These are phyloP conservation scores for Phyllachora maydis DNA, from an alignment of 2,329 filamentous ascomycete species.

Conservation along the genomic window DNA sequence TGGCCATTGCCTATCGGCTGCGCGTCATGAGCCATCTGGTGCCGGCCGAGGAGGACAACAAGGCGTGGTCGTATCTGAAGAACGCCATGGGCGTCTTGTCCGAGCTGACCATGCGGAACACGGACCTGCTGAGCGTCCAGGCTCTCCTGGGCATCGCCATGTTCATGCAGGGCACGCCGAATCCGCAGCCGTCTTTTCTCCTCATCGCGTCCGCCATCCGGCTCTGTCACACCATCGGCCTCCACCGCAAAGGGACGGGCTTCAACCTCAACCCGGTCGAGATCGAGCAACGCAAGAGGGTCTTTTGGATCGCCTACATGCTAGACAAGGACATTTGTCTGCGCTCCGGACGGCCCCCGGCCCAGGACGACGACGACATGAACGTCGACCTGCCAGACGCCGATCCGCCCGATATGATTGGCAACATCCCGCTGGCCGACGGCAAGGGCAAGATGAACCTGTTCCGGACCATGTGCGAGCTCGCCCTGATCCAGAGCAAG, in stretches of 20 bases:
- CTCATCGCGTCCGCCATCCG: slow-evolving; percentile 80
- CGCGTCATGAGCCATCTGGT: slow-evolving; percentile 92
- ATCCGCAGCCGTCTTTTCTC: slow-evolving; percentile 85
- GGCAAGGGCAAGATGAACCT: slow-evolving; percentile 88
- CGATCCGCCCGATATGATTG: slow-evolving; percentile 78
- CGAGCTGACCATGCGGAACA: slow-evolving; percentile 89
- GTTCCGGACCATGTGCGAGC: slow-evolving; percentile 81
- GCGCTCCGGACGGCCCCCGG: slow-evolving; percentile 35
- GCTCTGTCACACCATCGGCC: slow-evolving; percentile 78
- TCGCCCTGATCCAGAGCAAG: slow-evolving; percentile 77
- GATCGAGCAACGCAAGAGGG: slow-evolving; percentile 62
- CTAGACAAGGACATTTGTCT: slow-evolving; percentile 43
- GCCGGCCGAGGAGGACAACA: slow-evolving; percentile 76
- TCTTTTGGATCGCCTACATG: slow-evolving; percentile 48
- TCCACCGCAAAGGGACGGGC: slow-evolving; percentile 81
- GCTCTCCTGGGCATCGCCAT: slow-evolving; percentile 82
- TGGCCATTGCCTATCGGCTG: slow-evolving; percentile 84
- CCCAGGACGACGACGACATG: slow-evolving; percentile 54
- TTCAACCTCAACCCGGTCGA: slow-evolving; percentile 90
- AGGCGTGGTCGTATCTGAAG: slow-evolving; percentile 90
- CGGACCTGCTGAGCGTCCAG: slow-evolving; percentile 85
- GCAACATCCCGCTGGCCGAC: slow-evolving; percentile 77
- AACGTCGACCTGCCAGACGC: slow-evolving; percentile 90
- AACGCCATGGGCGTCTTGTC: slow-evolving; percentile 88
- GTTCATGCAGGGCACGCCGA: slow-evolving; percentile 90